Evolutionary conservation across 129 eudicot species (phyloP).

Genomic region (Flaveria robusta): DNA sequence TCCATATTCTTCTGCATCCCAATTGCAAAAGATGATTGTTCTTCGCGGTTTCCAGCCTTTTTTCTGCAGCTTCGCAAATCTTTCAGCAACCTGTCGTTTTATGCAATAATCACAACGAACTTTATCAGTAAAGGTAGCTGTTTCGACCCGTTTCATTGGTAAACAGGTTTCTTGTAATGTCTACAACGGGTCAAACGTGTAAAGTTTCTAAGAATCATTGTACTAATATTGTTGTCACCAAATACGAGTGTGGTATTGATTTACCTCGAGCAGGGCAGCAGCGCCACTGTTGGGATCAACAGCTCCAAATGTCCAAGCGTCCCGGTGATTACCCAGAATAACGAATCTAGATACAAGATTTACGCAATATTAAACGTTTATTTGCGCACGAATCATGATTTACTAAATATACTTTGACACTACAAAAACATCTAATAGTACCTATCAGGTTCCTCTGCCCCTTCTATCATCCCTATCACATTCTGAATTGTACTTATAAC

Average conservation of each 20-base stretch:
- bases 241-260: not conserved
- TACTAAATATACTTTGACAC: no score
- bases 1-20: slow-evolving; percentile 98
- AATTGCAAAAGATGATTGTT: slow-evolving; percentile 74
- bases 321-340: slow-evolving; percentile 88
- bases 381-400: no score
- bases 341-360: slow-evolving; percentile 49
- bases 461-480: slow-evolving; percentile 33
- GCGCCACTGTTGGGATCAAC: slow-evolving; percentile 98
- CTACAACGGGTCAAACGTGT: no score
- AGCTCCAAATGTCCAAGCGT: slow-evolving; percentile 95
- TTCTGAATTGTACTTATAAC: slow-evolving; percentile 71
- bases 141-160: not conserved
- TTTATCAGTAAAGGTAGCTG: not conserved
- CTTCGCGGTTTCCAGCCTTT: slow-evolving; percentile 90
- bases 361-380: not conserved
- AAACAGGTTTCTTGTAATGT: not conserved
- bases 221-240: no score
- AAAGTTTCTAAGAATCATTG: no score
- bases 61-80: slow-evolving; percentile 63
- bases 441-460: slow-evolving; percentile 25
- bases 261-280: slow-evolving; percentile 84
- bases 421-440: no score
- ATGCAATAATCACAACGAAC: not conserved
- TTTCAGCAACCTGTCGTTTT: slow-evolving; percentile 61